phyloP scores from a whole-genome alignment of 2,329 filamentous ascomycete species.

The Sporothrix brunneoviolacea region DNA sequence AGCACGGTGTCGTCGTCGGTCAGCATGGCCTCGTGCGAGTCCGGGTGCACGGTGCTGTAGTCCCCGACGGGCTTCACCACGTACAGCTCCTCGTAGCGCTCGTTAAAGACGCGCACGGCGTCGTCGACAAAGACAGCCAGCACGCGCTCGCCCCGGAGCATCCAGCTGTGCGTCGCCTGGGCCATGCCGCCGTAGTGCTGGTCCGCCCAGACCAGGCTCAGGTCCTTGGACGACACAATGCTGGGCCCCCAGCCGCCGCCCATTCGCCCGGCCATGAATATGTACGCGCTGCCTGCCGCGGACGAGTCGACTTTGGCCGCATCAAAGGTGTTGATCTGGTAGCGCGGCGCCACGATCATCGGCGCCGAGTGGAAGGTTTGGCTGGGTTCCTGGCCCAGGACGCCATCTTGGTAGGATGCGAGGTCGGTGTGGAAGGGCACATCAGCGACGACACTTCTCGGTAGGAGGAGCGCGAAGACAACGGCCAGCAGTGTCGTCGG shows the following conservation, averaged over 20 bases:
- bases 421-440: neutral
- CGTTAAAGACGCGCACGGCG: conserved; percentile 5
- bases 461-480: neutral
- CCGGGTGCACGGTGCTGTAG: neutral
- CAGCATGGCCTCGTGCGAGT: conserved; percentile 2
- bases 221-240: conserved; percentile 12
- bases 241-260: conserved; percentile 3
- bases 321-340: conserved; percentile 28
- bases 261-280: conserved; percentile 4
- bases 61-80: neutral
- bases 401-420: conserved; percentile 6
- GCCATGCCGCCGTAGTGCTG: conserved; percentile 1
- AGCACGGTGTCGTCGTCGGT: neutral
- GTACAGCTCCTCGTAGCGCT: conserved; percentile 12
- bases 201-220: conserved; percentile 26
- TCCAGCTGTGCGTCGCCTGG: neutral
- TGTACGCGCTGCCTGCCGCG: neutral
- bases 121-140: neutral
- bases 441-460: neutral
- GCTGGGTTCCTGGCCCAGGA: conserved; percentile 18
- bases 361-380: conserved; percentile 29
- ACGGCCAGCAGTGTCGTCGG: neutral
- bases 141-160: neutral
- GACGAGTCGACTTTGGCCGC: neutral
- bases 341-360: conserved; percentile 27